Conservation (phyloP, 495 filamentous ascomycete species). For the Bombardia bombarda region DNA sequence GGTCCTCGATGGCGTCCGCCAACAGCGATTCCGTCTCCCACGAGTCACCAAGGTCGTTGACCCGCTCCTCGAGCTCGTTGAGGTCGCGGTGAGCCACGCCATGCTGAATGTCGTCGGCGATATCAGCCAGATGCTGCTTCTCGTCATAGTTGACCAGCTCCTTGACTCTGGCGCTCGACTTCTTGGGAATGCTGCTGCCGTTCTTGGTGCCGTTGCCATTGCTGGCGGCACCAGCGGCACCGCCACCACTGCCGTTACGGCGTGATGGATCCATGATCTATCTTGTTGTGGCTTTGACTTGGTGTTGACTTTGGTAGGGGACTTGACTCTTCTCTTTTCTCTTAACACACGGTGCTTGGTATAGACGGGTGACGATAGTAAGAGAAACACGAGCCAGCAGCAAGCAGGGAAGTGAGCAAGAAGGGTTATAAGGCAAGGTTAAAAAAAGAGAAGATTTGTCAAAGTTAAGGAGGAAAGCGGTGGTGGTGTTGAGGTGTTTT, state of each 20-base stretch:
- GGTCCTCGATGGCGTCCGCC: slow-evolving; percentile 57
- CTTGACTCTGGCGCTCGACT: slow-evolving; percentile 65
- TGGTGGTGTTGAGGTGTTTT: too few species aligned
- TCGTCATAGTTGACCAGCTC: slow-evolving; percentile 85
- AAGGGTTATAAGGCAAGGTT: too few species aligned
- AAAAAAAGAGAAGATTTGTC: too few species aligned
- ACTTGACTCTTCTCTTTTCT: not conserved
- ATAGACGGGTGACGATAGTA: too few species aligned
- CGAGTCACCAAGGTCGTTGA: slow-evolving; percentile 52
- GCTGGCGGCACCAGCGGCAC: too few species aligned
- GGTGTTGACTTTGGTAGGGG: not conserved
- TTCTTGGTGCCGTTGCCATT: slow-evolving; percentile 4
- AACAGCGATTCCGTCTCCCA: slow-evolving; percentile 64
- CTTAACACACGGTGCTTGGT: not conserved
- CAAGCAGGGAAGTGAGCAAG: too few species aligned
- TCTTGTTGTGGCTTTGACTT: too few species aligned
- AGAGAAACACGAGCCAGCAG: too few species aligned
- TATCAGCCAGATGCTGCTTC: slow-evolving; percentile 73
- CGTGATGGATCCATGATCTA: not conserved
- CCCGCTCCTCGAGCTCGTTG: slow-evolving; percentile 47
- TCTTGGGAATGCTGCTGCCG: not conserved
- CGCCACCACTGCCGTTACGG: not conserved
- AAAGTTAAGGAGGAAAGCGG: too few species aligned
- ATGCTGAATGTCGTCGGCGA: slow-evolving; percentile 41
- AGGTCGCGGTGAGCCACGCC: slow-evolving; percentile 22